These are phyloP conservation scores for Cladosporium colombiae DNA, from an alignment of 2,329 filamentous ascomycete species.

Conservation along the genomic window DNA sequence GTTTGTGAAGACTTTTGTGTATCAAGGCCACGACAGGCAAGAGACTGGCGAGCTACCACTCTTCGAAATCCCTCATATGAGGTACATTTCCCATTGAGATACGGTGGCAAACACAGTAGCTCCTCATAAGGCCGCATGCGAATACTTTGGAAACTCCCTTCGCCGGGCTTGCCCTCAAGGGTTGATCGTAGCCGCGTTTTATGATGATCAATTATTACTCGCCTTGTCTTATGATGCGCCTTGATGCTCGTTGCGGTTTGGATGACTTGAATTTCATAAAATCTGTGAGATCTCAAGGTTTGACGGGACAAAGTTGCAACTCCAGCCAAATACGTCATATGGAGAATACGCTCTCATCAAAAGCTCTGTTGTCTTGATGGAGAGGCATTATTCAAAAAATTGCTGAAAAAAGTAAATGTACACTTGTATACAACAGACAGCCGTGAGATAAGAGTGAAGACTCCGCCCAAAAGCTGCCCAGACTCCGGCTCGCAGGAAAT, in stretches of 20 bases:
- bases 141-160: no score
- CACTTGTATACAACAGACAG: slow-evolving; percentile 21
- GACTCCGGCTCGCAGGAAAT: slow-evolving; percentile 16
- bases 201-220: no score
- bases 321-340: not conserved
- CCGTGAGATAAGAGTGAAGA: slow-evolving; percentile 3
- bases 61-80: no score
- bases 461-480: slow-evolving; percentile 11
- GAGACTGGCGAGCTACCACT: no score
- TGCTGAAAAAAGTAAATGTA: slow-evolving; percentile 19
- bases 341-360: not conserved
- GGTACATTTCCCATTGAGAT: not conserved
- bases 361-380: not conserved
- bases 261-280: no score
- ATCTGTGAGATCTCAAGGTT: not conserved
- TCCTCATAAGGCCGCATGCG: no score
- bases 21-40: not conserved
- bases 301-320: not conserved
- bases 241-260: no score
- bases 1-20: not conserved
- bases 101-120: not conserved
- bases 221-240: no score
- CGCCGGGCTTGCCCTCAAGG: no score
- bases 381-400: not conserved
- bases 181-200: no score